Evolutionary conservation across 2,329 filamentous ascomycete species (phyloP).

Genomic region (Claviceps sp.): DNA sequence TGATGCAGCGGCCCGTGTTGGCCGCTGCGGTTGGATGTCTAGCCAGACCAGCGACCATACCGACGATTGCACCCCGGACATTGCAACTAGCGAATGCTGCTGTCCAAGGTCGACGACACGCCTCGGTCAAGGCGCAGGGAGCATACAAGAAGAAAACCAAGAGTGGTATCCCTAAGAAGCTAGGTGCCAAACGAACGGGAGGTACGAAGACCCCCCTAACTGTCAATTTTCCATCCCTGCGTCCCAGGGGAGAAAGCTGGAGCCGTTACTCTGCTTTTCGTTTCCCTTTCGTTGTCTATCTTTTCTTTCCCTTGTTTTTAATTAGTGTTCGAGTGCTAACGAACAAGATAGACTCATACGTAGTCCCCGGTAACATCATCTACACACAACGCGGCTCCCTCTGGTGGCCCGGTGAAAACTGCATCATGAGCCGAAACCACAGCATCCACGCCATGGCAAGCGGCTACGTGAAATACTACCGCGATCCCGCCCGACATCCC

Average conservation of each 20-base stretch:
- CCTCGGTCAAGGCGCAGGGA: slow-evolving; percentile 51
- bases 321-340: not conserved
- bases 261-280: not conserved
- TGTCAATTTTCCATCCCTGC: not conserved
- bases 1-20: slow-evolving; percentile 32
- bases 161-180: slow-evolving; percentile 58
- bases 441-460: slow-evolving; percentile 78
- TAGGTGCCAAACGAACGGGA: slow-evolving; percentile 87
- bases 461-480: slow-evolving; percentile 95
- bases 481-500: slow-evolving; percentile 69
- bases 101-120: slow-evolving; percentile 38
- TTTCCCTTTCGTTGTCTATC: not conserved
- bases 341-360: slow-evolving; percentile 62
- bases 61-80: not conserved
- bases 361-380: slow-evolving; percentile 93
- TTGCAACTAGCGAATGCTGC: slow-evolving; percentile 25
- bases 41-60: not conserved
- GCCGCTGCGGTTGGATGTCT: slow-evolving; percentile 18
- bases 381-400: slow-evolving; percentile 90
- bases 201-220: slow-evolving; percentile 36
- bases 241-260: no score
- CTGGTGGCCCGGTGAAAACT: slow-evolving; percentile 94
- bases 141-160: slow-evolving; percentile 52
- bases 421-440: slow-evolving; percentile 88
- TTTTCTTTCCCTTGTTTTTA: not conserved